Conservation (phyloP, 345 rosid genomes). For the Rhodomyrtus tomentosa region DNA sequence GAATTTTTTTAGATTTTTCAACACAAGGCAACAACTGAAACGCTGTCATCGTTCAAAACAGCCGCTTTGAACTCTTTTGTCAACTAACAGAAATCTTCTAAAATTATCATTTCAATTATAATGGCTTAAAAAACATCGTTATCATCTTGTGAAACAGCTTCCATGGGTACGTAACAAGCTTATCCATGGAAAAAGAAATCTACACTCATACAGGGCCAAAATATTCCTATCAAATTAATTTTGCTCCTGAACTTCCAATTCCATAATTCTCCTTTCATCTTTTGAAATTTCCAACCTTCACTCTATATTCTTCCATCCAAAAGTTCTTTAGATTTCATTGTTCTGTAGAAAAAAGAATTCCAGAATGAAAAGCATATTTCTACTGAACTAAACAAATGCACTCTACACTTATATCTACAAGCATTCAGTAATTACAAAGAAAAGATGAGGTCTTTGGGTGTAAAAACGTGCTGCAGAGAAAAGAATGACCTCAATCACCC, state of each 20-base stretch:
- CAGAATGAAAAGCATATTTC: not conserved
- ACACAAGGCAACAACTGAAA: not conserved
- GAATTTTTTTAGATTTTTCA: not conserved
- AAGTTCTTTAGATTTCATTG: not conserved
- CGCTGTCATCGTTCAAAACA: not conserved
- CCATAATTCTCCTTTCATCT: not conserved
- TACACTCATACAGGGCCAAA: not conserved
- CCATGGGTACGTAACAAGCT: not conserved
- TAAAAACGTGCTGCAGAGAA: not conserved
- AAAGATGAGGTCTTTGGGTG: not conserved
- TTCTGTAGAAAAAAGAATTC: not conserved
- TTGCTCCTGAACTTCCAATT: not conserved
- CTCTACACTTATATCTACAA: not conserved
- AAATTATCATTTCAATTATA: not conserved
- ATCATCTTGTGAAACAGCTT: not conserved
- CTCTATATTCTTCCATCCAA: not conserved
- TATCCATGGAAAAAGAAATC: not conserved
- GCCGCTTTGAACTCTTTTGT: not conserved
- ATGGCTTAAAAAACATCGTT: not conserved
- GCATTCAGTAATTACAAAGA: not conserved
- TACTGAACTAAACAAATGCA: not conserved
- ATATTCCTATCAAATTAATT: not conserved
- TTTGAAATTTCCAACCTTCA: not conserved
- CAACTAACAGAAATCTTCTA: not conserved
- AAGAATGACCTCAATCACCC: constrained; percentile 58